Evolutionary conservation across 176 grass and related monocot species (phyloP).

Genomic region (Aegilops bicornis): DNA sequence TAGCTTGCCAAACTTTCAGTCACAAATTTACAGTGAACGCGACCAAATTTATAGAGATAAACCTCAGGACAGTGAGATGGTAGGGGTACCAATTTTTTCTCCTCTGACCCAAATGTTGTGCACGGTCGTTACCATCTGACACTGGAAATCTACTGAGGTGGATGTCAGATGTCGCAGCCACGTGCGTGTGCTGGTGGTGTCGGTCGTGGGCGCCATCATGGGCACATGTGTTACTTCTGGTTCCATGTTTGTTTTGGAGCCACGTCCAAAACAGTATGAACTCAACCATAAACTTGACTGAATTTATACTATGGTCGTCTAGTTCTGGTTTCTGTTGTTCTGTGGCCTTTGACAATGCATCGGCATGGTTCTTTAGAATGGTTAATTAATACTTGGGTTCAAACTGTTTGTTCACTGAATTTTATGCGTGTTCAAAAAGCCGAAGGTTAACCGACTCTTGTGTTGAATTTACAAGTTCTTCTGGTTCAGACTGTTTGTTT

Average conservation of each 20-base stretch:
- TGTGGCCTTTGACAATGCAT: neutral
- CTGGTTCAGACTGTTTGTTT: neutral
- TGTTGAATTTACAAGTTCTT: too few relatives aligned
- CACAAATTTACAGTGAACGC: neutral
- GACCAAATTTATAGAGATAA: neutral
- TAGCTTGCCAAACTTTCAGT: too few relatives aligned
- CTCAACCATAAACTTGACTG: neutral
- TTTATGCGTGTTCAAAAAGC: too few relatives aligned
- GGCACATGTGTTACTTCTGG: neutral
- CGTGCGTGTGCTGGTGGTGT: neutral
- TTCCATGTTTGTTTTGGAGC: neutral
- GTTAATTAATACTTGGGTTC: too few relatives aligned
- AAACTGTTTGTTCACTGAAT: too few relatives aligned
- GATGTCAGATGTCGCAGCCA: neutral
- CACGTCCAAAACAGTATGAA: neutral
- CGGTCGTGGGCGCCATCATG: neutral
- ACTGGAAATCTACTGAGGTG: neutral
- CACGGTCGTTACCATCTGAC: neutral
- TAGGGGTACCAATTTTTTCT: too few relatives aligned
- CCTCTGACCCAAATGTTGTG: neutral
- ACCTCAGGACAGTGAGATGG: too few relatives aligned
- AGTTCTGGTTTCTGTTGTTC: neutral
- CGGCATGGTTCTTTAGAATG: too few relatives aligned
- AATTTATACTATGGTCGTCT: neutral
- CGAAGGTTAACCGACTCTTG: too few relatives aligned